phyloP scores from a whole-genome alignment of 306 rosid species.

The Oxytropis ochrocephala region DNA sequence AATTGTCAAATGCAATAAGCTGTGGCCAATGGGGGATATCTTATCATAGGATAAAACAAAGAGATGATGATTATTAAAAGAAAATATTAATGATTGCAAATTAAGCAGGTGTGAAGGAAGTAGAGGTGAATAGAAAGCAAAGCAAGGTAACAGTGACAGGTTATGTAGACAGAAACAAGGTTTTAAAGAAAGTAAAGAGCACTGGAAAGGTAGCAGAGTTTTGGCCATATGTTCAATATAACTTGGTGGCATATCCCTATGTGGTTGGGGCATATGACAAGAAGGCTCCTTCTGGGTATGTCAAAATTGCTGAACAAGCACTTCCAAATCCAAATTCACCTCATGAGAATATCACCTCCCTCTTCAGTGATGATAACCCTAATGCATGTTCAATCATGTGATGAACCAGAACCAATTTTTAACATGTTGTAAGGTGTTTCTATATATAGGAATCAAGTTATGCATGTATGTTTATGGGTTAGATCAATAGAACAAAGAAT shows the following conservation, averaged over 20 bases:
- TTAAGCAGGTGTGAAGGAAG: conserved; percentile 64
- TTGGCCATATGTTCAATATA: conserved; percentile 90
- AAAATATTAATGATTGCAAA: neutral
- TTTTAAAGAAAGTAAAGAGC: conserved; percentile 62
- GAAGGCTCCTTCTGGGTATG: conserved; percentile 85
- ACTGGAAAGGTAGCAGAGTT: conserved; percentile 87
- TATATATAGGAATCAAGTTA: too few species aligned
- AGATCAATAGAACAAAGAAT: neutral
- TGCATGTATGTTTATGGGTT: too few species aligned
- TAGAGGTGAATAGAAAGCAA: conserved; percentile 69
- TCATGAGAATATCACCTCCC: conserved; percentile 46
- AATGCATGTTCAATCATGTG: conserved; percentile 79
- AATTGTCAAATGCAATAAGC: too few species aligned
- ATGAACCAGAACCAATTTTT: neutral
- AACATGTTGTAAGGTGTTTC: too few species aligned
- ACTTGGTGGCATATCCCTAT: conserved; percentile 83
- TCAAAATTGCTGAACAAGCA: conserved; percentile 54
- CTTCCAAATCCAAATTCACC: conserved; percentile 44
- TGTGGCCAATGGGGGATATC: too few species aligned
- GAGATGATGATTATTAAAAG: neutral
- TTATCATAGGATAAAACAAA: neutral
- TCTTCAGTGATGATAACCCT: conserved; percentile 93
- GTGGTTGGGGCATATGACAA: conserved; percentile 80
- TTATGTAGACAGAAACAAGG: conserved; percentile 78
- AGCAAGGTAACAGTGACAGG: conserved; percentile 69